Evolutionary conservation across 495 filamentous ascomycete species (phyloP).

Genomic region (Penicillium angulare): DNA sequence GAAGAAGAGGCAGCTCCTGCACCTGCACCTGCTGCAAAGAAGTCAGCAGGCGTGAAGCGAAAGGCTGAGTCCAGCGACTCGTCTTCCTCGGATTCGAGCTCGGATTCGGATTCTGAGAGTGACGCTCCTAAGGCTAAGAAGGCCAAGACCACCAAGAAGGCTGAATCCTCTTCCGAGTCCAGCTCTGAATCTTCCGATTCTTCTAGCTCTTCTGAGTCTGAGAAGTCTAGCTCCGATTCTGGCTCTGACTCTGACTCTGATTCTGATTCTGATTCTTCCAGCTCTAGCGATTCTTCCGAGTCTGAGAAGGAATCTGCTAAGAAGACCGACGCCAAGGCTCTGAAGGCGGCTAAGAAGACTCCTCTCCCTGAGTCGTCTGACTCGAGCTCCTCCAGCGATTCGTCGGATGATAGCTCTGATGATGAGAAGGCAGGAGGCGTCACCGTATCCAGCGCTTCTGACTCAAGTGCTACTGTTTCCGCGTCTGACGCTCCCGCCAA

Average conservation of each 20-base stretch:
- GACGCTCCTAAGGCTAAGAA: slow-evolving; percentile 44
- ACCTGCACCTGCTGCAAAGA: slow-evolving; percentile 29
- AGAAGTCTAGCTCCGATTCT: slow-evolving; percentile 39
- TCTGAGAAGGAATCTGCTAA: slow-evolving; percentile 30
- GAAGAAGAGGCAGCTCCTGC: slow-evolving; percentile 39
- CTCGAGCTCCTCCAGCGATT: slow-evolving; percentile 25
- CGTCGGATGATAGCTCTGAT: slow-evolving; percentile 24
- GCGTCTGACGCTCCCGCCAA: slow-evolving; percentile 2
- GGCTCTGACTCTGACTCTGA: slow-evolving; percentile 26
- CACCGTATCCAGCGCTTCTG: slow-evolving; percentile 15
- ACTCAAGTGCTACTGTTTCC: slow-evolving; percentile 33
- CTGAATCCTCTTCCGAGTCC: slow-evolving; percentile 18
- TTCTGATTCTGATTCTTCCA: slow-evolving; percentile 23
- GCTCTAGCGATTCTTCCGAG: too few relatives aligned
- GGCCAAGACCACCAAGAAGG: slow-evolving; percentile 26
- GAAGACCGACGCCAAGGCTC: slow-evolving; percentile 33
- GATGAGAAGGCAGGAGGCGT: slow-evolving; percentile 22
- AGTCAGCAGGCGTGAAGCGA: slow-evolving; percentile 54
- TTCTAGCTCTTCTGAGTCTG: slow-evolving; percentile 16
- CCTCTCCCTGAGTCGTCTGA: slow-evolving; percentile 47
- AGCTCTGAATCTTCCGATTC: slow-evolving; percentile 21
- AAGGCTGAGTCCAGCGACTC: slow-evolving; percentile 59
- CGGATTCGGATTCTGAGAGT: slow-evolving; percentile 39
- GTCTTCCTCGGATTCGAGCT: slow-evolving; percentile 49
- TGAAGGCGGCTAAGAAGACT: slow-evolving; percentile 53